Evolutionary conservation across 495 filamentous ascomycete genomes (phyloP), one percentile per base, ranked within the genome.

Genomic region (Penicillium turbatum): DNA sequence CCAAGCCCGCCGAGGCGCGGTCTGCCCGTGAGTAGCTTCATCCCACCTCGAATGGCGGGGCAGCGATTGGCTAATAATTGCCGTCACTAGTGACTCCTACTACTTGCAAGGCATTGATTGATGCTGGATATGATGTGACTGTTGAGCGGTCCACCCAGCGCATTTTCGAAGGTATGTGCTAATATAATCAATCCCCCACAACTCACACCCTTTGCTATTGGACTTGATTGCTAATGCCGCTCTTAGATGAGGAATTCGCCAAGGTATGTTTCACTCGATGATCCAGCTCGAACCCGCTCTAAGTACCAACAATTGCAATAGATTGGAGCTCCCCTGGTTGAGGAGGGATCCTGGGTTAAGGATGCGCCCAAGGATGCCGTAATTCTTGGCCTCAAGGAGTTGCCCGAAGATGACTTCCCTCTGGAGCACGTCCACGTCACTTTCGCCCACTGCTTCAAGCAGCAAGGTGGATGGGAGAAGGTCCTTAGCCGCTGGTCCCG

Each of bases 351-450:
- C 41, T 97, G 93, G 92, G 77, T 76, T 36, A 73, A 71, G 61
- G 75, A 79, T 64, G 88, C 85, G 0, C 90, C 93, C 19, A 74
- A 79, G 57, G 83, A 90, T 52, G 82, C 92, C 63, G 89, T 90
- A 63, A 89, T 95, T 61, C 79, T 97, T 55, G 92, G 93, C 34
- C 79, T 98, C 43, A 98, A 98, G 80, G 93, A 97, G 75, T 79
- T 97, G 13, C 89, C 88, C 6, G 90, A 95, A 64, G 87, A 95
- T 61, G 83, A 85, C 30, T 90, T 91, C 65, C 90, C 92, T 32
- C 82, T 97, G 44, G 84, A 86, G 73, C 90, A 97, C 62, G 82
- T 83, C 12, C 88, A 92, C 69, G 82, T 98, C 55, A 87, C 90
- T 56, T 96, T 96, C 61, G 88, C 85, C 36, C 79, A 83, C 64